phyloP scores from a whole-genome alignment of 148 eudicot species.

The Silene conica region DNA sequence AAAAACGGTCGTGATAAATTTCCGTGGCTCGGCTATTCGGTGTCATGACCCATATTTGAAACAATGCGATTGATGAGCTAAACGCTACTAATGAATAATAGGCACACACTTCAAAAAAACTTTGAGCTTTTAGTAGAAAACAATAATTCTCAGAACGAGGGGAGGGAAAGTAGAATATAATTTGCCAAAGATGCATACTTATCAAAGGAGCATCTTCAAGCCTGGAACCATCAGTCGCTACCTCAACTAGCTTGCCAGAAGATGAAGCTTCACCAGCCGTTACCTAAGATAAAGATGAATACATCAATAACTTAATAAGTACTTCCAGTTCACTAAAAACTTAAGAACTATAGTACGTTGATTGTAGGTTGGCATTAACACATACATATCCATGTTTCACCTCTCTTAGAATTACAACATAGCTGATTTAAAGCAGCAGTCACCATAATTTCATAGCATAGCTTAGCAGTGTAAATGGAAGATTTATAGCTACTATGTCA shows the following conservation, averaged over 20 bases:
- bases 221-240: slow-evolving; percentile 23
- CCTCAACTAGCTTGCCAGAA: slow-evolving; percentile 20
- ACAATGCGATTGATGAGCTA: too few relatives aligned
- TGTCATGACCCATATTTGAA: background rate
- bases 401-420: background rate
- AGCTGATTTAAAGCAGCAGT: background rate
- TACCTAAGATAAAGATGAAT: slow-evolving; percentile 26
- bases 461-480: background rate
- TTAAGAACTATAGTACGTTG: background rate
- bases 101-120: background rate
- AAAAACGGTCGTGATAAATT: too few relatives aligned
- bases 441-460: background rate
- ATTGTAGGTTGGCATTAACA: background rate
- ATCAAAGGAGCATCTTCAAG: slow-evolving; percentile 31
- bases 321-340: background rate
- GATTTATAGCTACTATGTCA: background rate
- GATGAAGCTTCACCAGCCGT: slow-evolving; percentile 30
- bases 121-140: background rate
- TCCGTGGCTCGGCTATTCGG: background rate
- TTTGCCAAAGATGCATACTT: slow-evolving; percentile 38
- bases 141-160: background rate
- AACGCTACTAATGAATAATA: background rate
- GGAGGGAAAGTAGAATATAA: slow-evolving; percentile 1
- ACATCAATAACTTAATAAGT: background rate
- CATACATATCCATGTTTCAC: background rate